Percentiles rank a stretch among this genome's conserved stretches.
phyloP scores from a whole-genome alignment of 139 green algal species.

The Closterium sp. region DNA sequence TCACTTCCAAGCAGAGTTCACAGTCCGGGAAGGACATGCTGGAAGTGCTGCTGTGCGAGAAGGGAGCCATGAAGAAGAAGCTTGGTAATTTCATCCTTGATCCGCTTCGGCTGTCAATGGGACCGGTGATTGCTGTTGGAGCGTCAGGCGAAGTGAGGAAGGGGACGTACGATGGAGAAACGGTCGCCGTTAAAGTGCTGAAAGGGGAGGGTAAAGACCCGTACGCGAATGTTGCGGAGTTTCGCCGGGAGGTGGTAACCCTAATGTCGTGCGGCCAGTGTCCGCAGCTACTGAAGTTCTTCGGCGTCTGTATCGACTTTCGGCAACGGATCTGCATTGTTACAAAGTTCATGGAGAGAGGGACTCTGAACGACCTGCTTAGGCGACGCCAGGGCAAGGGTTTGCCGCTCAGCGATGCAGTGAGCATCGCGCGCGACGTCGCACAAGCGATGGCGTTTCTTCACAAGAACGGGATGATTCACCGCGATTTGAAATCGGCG shows the following conservation, averaged over 20 bases:
- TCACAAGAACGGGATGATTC: constrained; percentile 48
- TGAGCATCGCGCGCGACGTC: constrained; percentile 52
- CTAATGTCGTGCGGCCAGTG: neutral
- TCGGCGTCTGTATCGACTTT: constrained; percentile 26
- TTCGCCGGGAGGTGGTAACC: constrained; percentile 11
- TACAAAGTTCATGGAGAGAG: constrained; percentile 5
- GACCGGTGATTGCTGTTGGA: neutral
- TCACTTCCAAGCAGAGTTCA: neutral
- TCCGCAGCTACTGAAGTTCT: constrained; percentile 24
- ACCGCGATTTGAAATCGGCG: constrained; percentile 65
- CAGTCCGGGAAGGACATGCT: neutral
- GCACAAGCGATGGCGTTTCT: constrained; percentile 65
- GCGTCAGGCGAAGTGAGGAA: neutral
- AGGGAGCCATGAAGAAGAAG: constrained; percentile 6
- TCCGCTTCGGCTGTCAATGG: neutral
- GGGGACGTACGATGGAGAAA: neutral
- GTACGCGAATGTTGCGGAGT: neutral
- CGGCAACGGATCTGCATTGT: constrained; percentile 6
- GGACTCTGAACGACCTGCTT: neutral
- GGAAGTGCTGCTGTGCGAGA: neutral
- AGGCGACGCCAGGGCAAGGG: neutral
- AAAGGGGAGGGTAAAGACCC: neutral
- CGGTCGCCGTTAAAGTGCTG: constrained; percentile 15
- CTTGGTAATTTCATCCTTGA: constrained; percentile 8
- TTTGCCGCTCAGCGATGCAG: neutral